A percentile compares a stretch with the other conserved stretches of the same genome.
These are phyloP conservation scores for Emericellopsis terricola DNA, from an alignment of 495 filamentous ascomycete species.

Conservation along the genomic window DNA sequence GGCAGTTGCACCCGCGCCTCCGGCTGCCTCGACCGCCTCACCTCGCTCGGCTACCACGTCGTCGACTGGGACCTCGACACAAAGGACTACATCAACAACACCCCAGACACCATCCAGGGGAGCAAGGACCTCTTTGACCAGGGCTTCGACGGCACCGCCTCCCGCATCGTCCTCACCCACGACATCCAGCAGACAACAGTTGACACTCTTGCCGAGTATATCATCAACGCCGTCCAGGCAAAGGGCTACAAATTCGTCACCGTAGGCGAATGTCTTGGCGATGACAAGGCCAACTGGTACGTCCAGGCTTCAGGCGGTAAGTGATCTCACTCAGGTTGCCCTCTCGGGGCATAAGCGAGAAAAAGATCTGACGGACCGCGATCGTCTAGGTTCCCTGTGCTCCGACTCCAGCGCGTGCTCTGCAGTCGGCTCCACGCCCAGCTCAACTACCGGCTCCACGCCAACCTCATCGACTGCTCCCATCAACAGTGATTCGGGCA, in stretches of 20 bases:
- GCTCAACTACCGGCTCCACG: no score
- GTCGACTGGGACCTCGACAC: conserved; percentile 50
- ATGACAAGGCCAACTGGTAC: conserved; percentile 24
- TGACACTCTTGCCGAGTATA: conserved; percentile 45
- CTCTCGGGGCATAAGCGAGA: no score
- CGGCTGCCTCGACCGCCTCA: conserved; percentile 32
- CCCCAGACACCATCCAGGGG: conserved; percentile 33
- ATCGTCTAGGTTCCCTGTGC: not conserved
- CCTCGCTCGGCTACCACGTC: conserved; percentile 42
- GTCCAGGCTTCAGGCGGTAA: conserved; percentile 7
- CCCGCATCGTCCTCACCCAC: conserved; percentile 29
- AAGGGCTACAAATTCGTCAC: conserved; percentile 32
- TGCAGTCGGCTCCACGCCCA: no score
- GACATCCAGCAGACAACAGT: conserved; percentile 53
- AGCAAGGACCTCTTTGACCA: conserved; percentile 37
- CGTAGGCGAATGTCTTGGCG: conserved; percentile 19
- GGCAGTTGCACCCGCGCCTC: conserved; percentile 31
- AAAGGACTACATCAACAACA: conserved; percentile 41
- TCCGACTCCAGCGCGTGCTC: not conserved
- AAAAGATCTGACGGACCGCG: no score
- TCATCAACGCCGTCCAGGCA: conserved; percentile 24
- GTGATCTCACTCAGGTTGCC: no score
- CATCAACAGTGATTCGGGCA: no score
- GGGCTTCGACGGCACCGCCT: conserved; percentile 7
- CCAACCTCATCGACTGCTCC: no score